phyloP scores from a whole-genome alignment of 2,329 filamentous ascomycete genomes.

The Fusarium sororula region DNA sequence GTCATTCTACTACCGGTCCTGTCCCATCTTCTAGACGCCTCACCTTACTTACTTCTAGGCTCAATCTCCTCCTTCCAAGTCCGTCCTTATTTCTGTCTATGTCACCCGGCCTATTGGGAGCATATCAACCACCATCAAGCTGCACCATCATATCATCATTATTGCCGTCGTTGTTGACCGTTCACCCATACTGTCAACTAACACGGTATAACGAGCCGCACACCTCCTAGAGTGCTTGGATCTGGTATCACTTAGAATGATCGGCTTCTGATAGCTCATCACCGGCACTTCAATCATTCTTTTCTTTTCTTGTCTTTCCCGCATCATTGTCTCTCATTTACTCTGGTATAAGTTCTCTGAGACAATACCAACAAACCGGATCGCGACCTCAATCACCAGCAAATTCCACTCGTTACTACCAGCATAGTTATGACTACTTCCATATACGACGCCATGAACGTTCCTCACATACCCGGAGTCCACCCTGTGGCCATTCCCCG shows the following conservation, averaged over 20 bases:
- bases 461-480: slow-evolving; percentile 54
- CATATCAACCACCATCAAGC: slow-evolving; percentile 14
- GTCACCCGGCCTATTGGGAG: slow-evolving; percentile 26
- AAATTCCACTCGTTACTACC: not conserved
- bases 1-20: slow-evolving; percentile 36
- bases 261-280: not conserved
- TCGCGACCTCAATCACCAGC: not conserved
- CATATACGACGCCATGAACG: slow-evolving; percentile 53
- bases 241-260: slow-evolving; percentile 14
- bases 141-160: slow-evolving; percentile 6
- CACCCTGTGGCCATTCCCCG: slow-evolving; percentile 70
- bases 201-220: slow-evolving; percentile 6
- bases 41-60: slow-evolving; percentile 41
- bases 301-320: not conserved
- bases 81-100: slow-evolving; percentile 26
- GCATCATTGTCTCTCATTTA: not conserved
- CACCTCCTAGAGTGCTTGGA: slow-evolving; percentile 15
- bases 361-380: not conserved
- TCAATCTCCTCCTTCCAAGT: slow-evolving; percentile 39
- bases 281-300: not conserved
- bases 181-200: slow-evolving; percentile 3
- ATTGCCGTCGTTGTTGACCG: slow-evolving; percentile 17
- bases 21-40: slow-evolving; percentile 36
- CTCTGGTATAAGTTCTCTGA: not conserved
- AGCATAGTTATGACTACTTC: slow-evolving; percentile 51